Evolutionary conservation across 176 grass and related monocot species (phyloP).

Genomic region (Hyparrhenia diplandra): DNA sequence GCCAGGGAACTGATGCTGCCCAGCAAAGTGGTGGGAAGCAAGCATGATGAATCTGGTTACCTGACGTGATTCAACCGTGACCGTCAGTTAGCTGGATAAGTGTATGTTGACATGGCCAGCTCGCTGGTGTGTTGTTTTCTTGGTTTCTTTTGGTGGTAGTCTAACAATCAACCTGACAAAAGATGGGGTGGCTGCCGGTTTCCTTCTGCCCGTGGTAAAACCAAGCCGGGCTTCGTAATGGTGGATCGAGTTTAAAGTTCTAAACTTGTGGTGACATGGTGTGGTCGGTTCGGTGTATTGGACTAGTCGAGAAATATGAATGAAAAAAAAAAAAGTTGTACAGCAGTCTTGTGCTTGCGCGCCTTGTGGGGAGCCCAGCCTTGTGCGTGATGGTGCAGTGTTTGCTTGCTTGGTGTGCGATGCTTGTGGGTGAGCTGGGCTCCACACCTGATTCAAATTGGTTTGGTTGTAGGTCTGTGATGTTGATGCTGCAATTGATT

Average conservation of each 20-base stretch:
- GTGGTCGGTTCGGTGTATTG: not conserved
- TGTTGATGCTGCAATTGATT: not conserved
- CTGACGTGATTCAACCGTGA: not conserved
- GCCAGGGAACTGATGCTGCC: not conserved
- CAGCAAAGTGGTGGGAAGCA: not conserved
- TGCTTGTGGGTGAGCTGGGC: not conserved
- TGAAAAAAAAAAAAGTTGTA: conserved; percentile 16
- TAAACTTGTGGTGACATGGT: not conserved
- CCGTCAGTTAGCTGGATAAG: conserved; percentile 13
- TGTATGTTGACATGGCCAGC: conserved; percentile 25
- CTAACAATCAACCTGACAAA: not conserved
- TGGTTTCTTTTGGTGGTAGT: not conserved
- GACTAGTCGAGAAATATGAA: not conserved
- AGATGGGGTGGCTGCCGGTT: not conserved
- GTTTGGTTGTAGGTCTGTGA: not conserved
- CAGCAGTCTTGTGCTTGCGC: too few species aligned
- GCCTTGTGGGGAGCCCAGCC: too few species aligned
- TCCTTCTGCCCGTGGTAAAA: not conserved
- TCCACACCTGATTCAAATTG: not conserved
- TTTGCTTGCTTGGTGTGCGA: not conserved
- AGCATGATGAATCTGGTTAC: conserved; percentile 44
- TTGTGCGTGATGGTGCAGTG: too few species aligned
- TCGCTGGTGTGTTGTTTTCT: conserved; percentile 26
- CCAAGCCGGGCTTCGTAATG: not conserved
- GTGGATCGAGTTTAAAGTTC: conserved; percentile 16